Base-by-base conservation (phyloP, 2,329 filamentous ascomycete genomes). In the Hypoxylon sp. region DNA sequence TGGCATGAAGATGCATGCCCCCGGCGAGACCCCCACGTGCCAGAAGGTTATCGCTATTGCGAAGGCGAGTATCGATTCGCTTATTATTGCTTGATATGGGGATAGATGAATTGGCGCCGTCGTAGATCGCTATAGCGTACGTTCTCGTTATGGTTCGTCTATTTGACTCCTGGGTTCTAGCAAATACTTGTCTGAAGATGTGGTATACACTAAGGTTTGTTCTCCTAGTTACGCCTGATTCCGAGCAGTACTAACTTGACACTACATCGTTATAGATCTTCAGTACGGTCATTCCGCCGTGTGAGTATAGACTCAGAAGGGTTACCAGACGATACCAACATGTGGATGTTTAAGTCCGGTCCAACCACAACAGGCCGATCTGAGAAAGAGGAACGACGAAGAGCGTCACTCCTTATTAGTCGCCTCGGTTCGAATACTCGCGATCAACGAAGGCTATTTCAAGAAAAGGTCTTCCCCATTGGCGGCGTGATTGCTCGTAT, bases 41-140 rank as follows among this genome's bases (percentile, higher is more conserved):
- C 74, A 84, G 67, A 80, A 79, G 63, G 82, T 89, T 34, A 81
- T 90, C 17, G 82, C 85, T 30, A 82, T 87, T 32, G 87, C 88
- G 4, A 83, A 84, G 65, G 72, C 80, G 48, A 85, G 87, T 1
- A 80, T 90, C 56, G 84, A 88, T 30, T 82, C 81, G 28, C 76
- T 90, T 23, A 79, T 86, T 11, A 89, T 90, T 77, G 80, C 85
- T 17, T 88, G 73, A 80, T 48, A 3, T 30, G 28, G 11, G 5
- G 6, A 13, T 46, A 23, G 38, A 17, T 7, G 17, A 9, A 9
- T 10, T 38, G 49, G 34, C 5, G 21, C 21, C 19, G 9, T 23
- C n/a, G 50, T 23, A 23, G 48, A 50, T 32, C 19, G 43, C 19
- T 21, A 23, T 19, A 9, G n/a, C n/a, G 38, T 7, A 7, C 9